Conservation (phyloP, 139 green algal genomes). For the Coelastrella sp. region DNA sequence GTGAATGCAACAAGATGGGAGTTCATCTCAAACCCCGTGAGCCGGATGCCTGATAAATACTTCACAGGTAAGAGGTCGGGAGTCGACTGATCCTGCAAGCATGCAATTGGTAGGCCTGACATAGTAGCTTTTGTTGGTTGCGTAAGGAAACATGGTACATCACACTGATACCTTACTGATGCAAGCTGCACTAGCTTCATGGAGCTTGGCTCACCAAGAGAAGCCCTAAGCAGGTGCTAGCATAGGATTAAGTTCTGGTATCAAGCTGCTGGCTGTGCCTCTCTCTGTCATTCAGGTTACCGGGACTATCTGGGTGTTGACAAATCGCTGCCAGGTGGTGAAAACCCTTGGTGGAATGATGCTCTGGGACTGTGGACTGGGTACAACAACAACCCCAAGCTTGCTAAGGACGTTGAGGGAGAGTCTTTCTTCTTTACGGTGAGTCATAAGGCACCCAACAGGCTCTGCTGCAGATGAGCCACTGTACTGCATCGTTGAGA, state of each 20-base stretch:
- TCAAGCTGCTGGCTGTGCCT: no score
- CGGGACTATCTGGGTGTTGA: constrained; percentile 15
- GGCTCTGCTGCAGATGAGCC: background rate
- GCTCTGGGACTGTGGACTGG: constrained; percentile 40
- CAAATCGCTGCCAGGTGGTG: constrained; percentile 26
- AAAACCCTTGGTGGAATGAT: constrained; percentile 49
- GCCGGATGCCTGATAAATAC: background rate
- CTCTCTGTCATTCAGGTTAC: no score
- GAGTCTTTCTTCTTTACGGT: constrained; percentile 71
- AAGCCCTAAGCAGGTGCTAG: no score
- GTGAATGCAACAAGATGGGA: constrained; percentile 43
- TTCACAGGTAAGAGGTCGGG: constrained; percentile 26
- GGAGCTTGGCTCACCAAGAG: no score
- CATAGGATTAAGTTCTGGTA: no score
- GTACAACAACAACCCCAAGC: constrained; percentile 42
- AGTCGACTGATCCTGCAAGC: no score
- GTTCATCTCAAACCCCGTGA: constrained; percentile 38
- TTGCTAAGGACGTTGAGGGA: constrained; percentile 31
- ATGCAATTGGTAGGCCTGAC: no score
- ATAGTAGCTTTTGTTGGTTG: no score
- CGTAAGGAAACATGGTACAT: no score
- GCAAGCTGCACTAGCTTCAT: no score
- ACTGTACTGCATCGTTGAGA: no score
- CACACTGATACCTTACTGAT: no score
- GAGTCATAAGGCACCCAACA: background rate